Evolutionary conservation across 2,329 filamentous ascomycete genomes (phyloP).

Genomic region (Blumeria graminis): DNA sequence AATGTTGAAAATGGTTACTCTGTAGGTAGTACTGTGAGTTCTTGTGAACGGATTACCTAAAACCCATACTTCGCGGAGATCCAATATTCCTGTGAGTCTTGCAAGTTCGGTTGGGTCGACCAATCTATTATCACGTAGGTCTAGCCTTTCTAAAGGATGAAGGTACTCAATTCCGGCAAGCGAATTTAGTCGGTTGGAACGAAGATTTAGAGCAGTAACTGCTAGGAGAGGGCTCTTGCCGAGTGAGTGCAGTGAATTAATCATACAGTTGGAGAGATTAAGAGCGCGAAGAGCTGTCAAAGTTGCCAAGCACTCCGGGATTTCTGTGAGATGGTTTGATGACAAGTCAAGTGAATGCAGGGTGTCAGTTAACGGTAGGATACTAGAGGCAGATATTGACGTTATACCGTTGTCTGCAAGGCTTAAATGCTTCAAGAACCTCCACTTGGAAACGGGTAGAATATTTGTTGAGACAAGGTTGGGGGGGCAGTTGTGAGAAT

Average conservation of each 20-base stretch:
- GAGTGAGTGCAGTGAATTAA: slow-evolving; percentile 74
- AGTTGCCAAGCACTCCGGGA: slow-evolving; percentile 72
- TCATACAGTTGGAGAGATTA: slow-evolving; percentile 94
- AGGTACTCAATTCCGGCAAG: slow-evolving; percentile 78
- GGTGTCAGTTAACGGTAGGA: slow-evolving; percentile 65
- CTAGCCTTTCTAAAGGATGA: slow-evolving; percentile 67
- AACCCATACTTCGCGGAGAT: slow-evolving; percentile 82
- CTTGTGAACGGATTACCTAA: slow-evolving; percentile 78
- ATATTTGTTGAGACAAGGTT: slow-evolving; percentile 50
- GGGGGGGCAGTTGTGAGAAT: slow-evolving; percentile 46
- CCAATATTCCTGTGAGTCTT: slow-evolving; percentile 68
- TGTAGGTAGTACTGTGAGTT: slow-evolving; percentile 53
- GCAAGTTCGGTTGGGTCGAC: slow-evolving; percentile 83
- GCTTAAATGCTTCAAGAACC: slow-evolving; percentile 77
- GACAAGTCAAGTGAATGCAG: slow-evolving; percentile 84
- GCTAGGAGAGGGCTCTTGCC: slow-evolving; percentile 70
- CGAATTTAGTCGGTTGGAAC: slow-evolving; percentile 66
- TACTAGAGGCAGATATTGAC: slow-evolving; percentile 46
- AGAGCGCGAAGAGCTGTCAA: slow-evolving; percentile 73
- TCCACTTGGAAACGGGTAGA: slow-evolving; percentile 74
- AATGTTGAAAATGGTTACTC: slow-evolving; percentile 82
- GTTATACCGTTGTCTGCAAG: slow-evolving; percentile 81
- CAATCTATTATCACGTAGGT: slow-evolving; percentile 73
- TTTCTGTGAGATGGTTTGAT: slow-evolving; percentile 76
- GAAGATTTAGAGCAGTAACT: slow-evolving; percentile 77